A percentile compares a stretch with the other conserved stretches of the same genome.
Conservation (phyloP, 2,329 filamentous ascomycete species). For the Nannizziopsis arthrosporioides region DNA sequence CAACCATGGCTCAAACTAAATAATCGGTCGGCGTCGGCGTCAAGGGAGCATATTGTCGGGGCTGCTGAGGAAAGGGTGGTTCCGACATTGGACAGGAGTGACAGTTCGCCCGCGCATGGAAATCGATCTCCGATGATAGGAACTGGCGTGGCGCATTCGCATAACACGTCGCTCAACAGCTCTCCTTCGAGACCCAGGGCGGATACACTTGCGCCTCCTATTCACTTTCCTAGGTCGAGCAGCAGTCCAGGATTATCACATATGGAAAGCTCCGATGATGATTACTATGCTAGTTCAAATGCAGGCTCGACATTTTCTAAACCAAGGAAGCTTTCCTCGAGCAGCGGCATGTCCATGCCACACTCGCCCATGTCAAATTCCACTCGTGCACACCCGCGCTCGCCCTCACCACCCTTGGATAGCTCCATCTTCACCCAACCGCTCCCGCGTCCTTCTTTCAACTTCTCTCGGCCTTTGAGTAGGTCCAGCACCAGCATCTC, state of each 20-base stretch:
- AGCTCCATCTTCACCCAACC: constrained; percentile 50
- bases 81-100: constrained; percentile 26
- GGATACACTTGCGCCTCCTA: constrained; percentile 36
- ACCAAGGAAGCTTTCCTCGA: constrained; percentile 65
- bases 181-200: constrained; percentile 1
- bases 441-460: constrained; percentile 65
- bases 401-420: constrained; percentile 76
- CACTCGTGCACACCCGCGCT: constrained; percentile 54
- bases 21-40: neutral
- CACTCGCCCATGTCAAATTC: constrained; percentile 55
- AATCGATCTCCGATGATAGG: constrained; percentile 12
- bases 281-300: constrained; percentile 53
- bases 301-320: constrained; percentile 53
- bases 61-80: constrained; percentile 19
- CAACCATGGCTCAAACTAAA: constrained; percentile 5
- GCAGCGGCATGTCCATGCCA: constrained; percentile 50
- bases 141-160: neutral
- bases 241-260: constrained; percentile 50
- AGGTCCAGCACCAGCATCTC: constrained; percentile 35
- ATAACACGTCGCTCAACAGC: neutral
- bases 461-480: constrained; percentile 87
- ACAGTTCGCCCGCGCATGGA: constrained; percentile 20
- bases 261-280: constrained; percentile 55
- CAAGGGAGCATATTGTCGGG: constrained; percentile 4
- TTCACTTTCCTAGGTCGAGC: constrained; percentile 33